A percentile compares a stretch with the other conserved stretches of the same genome.
phyloP scores from a whole-genome alignment of 495 filamentous ascomycete genomes.

The Lichenothelia convexa region DNA sequence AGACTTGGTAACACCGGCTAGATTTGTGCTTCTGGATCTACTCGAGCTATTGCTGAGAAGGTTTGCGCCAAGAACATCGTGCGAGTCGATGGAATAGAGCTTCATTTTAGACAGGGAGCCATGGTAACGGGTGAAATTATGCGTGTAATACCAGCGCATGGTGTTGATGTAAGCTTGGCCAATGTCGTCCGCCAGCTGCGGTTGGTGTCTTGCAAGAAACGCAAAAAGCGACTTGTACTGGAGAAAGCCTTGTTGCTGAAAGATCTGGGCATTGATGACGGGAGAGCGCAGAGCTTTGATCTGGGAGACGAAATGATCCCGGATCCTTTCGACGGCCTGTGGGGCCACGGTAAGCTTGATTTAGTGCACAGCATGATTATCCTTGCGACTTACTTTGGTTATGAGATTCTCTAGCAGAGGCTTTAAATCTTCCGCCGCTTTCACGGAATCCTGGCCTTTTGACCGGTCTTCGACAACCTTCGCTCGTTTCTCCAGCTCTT shows the following conservation, averaged over 20 bases:
- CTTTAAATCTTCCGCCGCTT: conserved; percentile 64
- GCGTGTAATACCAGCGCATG: conserved; percentile 95
- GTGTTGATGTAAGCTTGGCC: conserved; percentile 91
- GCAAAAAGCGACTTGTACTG: conserved; percentile 70
- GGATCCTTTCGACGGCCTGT: conserved; percentile 77
- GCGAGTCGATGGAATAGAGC: conserved; percentile 62
- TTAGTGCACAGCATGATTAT: background rate
- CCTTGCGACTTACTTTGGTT: conserved; percentile 42
- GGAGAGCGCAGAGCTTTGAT: conserved; percentile 85
- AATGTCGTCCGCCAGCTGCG: conserved; percentile 67
- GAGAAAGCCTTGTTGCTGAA: conserved; percentile 79
- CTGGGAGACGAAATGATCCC: conserved; percentile 83
- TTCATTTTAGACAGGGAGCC: conserved; percentile 69
- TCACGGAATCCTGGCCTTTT: conserved; percentile 41
- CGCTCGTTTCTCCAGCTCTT: conserved; percentile 66
- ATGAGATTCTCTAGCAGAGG: conserved; percentile 69
- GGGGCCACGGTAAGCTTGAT: no score
- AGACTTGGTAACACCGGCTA: conserved; percentile 18
- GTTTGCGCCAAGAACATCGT: conserved; percentile 67
- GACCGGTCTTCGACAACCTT: conserved; percentile 47
- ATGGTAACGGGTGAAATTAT: conserved; percentile 77
- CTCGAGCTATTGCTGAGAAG: conserved; percentile 37
- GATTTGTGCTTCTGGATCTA: conserved; percentile 4
- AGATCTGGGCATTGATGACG: conserved; percentile 87
- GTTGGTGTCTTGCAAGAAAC: conserved; percentile 65